Base-by-base conservation (phyloP, 306 rosid species). In the Lithocarpus polystachyus region DNA sequence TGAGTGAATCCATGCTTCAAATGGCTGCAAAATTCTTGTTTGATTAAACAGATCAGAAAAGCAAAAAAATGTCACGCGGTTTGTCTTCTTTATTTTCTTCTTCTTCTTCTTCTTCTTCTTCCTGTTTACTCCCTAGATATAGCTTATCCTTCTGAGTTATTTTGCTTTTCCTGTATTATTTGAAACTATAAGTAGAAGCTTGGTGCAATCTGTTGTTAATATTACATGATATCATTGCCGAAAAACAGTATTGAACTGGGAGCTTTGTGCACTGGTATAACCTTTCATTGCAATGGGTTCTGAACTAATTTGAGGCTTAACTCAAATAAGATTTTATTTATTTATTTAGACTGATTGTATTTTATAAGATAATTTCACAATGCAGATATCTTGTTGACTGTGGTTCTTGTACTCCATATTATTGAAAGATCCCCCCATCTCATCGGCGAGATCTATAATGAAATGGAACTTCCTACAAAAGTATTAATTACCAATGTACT, bases 1-100 rank as follows among this genome's bases (percentile, higher is more conserved):
- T 43, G 96, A 89, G 2, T 72, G 92, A 92, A 0, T 68, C 57
- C 77, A 59, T 86, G 86, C 73, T 75, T 53, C 89, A 79, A 86
- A 88, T 68, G 72, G 76, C 40, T 64, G 22, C 29, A 71, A 56
- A 77, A 78, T 68, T 22, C 23, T 74, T 82, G 51, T 81, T 71
- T 48, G 56, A 24, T 71, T 23, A 26, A 15, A 71, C 56, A 48
- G 22, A 2, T 9, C 3, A 14, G 56, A 71, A 48, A 48, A 19
- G 28, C 31, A 12, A 57, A 57, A 57, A 57, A 57, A 71, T 24
- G 22, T 71, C 23, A 5, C 59, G 19, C 14, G 28, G 26, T 55
- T 78, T 72, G 28, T 73, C 37, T 54, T 76, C 65, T 74, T 82
- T 67, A 23, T 4, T 33, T 64, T 2, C 8, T 26, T 12, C 1